phyloP scores from a whole-genome alignment of 2,329 filamentous ascomycete species.

The Pezicula carpinea region DNA sequence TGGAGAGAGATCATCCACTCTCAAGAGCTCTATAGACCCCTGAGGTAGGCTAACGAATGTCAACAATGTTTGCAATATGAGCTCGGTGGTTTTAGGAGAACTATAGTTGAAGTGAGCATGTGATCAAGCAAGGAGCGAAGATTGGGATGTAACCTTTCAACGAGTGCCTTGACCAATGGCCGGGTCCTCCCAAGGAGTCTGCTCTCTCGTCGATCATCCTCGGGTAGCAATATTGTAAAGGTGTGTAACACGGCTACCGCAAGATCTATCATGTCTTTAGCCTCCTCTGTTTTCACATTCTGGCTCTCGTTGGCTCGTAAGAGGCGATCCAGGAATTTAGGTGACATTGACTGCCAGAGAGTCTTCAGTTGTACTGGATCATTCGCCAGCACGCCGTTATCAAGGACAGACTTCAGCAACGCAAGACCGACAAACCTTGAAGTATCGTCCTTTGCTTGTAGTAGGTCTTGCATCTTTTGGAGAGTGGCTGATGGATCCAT shows the following conservation, averaged over 20 bases:
- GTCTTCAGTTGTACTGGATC: conserved; percentile 40
- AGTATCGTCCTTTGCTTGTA: conserved; percentile 60
- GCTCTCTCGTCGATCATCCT: conserved; percentile 36
- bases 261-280: conserved; percentile 57
- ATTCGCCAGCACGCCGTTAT: conserved; percentile 49
- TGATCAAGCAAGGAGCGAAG: neutral
- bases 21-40: conserved; percentile 45
- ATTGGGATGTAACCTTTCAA: conserved; percentile 43
- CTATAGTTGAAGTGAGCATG: conserved; percentile 29
- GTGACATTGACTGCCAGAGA: conserved; percentile 56
- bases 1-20: conserved; percentile 46
- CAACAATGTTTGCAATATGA: conserved; percentile 53
- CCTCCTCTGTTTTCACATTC: conserved; percentile 35
- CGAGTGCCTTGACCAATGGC: conserved; percentile 45
- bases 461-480: conserved; percentile 49
- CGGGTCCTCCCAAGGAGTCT: conserved; percentile 50
- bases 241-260: conserved; percentile 59
- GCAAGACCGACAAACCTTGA: conserved; percentile 64
- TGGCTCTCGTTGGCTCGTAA: conserved; percentile 46
- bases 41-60: conserved; percentile 47
- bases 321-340: conserved; percentile 60
- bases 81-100: conserved; percentile 44
- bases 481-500: conserved; percentile 26
- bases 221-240: conserved; percentile 53
- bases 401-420: conserved; percentile 60